phyloP scores from a whole-genome alignment of 1,284 basidiomycete species.

The Sporisorium sorghi region DNA sequence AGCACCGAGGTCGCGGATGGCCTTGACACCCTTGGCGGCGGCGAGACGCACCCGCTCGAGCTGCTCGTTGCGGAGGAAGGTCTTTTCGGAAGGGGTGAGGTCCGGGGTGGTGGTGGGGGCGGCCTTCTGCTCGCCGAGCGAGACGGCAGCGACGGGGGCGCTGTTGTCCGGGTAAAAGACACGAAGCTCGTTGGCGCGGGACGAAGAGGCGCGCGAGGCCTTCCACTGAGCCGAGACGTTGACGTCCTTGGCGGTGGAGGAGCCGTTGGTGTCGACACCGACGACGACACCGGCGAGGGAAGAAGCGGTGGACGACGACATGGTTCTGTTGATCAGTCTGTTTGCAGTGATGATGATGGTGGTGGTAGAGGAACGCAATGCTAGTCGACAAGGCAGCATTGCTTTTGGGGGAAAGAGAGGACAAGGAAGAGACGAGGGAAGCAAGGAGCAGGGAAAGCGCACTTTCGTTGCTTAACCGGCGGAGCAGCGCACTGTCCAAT shows the following conservation, averaged over 20 bases:
- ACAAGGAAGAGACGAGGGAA: background rate
- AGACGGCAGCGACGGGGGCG: conserved; percentile 59
- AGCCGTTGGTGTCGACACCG: conserved; percentile 50
- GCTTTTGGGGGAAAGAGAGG: conserved; percentile 15
- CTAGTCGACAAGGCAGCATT: conserved; percentile 45
- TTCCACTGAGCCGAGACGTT: conserved; percentile 63
- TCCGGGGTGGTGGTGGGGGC: conserved; percentile 64
- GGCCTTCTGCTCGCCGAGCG: conserved; percentile 59
- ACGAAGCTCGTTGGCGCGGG: conserved; percentile 61
- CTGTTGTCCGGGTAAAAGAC: conserved; percentile 59
- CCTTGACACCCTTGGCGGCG: conserved; percentile 65
- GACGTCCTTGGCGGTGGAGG: conserved; percentile 53
- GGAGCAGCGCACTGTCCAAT: background rate
- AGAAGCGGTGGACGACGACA: conserved; percentile 30
- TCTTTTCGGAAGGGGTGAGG: conserved; percentile 49
- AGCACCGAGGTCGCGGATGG: conserved; percentile 60
- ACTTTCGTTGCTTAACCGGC: background rate
- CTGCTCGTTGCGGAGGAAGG: conserved; percentile 64
- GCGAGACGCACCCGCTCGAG: conserved; percentile 62
- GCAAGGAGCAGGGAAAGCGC: background rate
- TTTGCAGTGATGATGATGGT: conserved; percentile 17
- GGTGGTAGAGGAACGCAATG: conserved; percentile 29
- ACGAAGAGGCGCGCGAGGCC: conserved; percentile 57
- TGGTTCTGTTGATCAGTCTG: conserved; percentile 21
- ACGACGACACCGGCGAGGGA: conserved; percentile 54